Evolutionary conservation across 768 basidiomycete species (phyloP), one percentile per base, ranked within the genome.

Genomic region (Auriscalpium orientale): DNA sequence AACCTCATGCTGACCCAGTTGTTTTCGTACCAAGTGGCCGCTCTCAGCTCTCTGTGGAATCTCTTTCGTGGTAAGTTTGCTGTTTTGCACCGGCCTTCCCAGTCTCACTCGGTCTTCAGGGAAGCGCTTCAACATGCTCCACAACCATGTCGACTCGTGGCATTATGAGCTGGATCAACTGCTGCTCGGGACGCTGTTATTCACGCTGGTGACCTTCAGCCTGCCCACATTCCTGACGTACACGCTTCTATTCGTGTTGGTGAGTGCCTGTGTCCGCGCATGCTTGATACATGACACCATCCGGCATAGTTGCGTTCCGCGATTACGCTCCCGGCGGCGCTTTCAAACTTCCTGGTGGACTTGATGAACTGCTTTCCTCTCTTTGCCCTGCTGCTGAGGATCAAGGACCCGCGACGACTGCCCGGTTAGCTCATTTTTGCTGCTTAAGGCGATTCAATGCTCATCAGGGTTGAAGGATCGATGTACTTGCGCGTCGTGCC

Each of bases 291-390:
- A 16, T n/a, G 20, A 40, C 45, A 15, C 16, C 43, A 36, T 47
- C 34, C 12, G 3, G 12, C 46, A 11, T 62, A 88, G 84, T 71
- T 79, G 37, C 79, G 79, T 2, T 64, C 86, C 0, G 73, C 67
- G 3, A 75, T 83, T 7, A 77, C 92, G 11, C 60, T 79, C 1
- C 57, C 83, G 2, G 82, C 91, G 61, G 85, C 84, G 0, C 66
- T 67, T 8, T 69, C 93, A 34, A 84, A 89, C 61, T 82, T 81
- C 0, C 69, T 78, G 2, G 72, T 94, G 21, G 85, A 83, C 0
- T 84, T 93, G 60, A 81, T 98, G 76, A 95, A 97, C 59, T 86
- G 92, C 60, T 97, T 97, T 60, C 94, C 95, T 1, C 73, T 98
- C 3, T 98, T 98, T 67, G 87, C 87, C 0, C 68, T 98, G 33